Evolutionary conservation across 2,329 filamentous ascomycete species (phyloP).

Genomic region (Fonsecaea monophora): DNA sequence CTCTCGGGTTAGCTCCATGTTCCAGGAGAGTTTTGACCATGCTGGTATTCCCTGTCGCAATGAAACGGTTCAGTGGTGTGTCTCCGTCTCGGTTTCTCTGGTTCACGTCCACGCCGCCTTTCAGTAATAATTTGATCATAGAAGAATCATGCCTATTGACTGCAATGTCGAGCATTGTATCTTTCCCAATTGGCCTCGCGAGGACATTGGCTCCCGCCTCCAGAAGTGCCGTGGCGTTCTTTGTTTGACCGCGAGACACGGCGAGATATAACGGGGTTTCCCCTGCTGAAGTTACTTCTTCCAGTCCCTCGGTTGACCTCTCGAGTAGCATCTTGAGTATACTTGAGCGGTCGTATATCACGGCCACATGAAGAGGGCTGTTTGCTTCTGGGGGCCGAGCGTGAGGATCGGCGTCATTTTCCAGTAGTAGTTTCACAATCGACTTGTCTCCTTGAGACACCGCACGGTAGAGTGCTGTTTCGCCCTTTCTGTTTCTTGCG

Average conservation of each 20-base stretch:
- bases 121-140: not conserved
- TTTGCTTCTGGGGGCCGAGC: conserved; percentile 10
- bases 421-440: conserved; percentile 4
- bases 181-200: conserved; percentile 2
- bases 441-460: conserved; percentile 13
- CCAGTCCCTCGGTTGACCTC: conserved; percentile 1
- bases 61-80: conserved; percentile 4
- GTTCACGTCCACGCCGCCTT: not conserved
- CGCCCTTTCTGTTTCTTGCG: conserved; percentile 9
- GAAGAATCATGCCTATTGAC: conserved; percentile 11
- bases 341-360: conserved; percentile 1
- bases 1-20: conserved; percentile 7
- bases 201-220: conserved; percentile 8
- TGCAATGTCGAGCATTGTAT: conserved; percentile 7
- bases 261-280: conserved; percentile 10
- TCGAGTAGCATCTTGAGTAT: conserved; percentile 12
- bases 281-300: conserved; percentile 11
- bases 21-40: conserved; percentile 12
- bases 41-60: not conserved
- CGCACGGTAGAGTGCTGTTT: conserved; percentile 8
- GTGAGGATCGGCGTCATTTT: conserved; percentile 7
- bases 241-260: conserved; percentile 6
- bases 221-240: conserved; percentile 2
- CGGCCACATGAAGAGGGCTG: conserved; percentile 6
- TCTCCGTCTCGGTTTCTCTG: conserved; percentile 10